Conservation (phyloP, 441 rosid genomes). For the Omphalea diandra region DNA sequence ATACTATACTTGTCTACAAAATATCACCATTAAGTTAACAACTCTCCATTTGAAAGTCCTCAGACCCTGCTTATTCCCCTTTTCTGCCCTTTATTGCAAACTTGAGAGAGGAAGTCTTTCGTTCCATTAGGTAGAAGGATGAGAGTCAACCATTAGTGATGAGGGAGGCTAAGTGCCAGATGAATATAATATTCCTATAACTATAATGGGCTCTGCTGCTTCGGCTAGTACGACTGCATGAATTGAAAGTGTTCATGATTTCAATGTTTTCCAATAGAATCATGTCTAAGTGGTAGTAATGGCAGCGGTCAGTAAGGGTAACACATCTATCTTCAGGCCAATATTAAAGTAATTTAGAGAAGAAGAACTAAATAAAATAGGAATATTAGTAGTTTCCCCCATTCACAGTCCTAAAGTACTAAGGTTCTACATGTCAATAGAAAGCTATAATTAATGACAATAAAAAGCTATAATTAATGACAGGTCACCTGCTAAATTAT, state of each 20-base stretch:
- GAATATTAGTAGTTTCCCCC: background rate
- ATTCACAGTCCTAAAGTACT: background rate
- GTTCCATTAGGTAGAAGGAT: too few species aligned
- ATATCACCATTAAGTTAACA: background rate
- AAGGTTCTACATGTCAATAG: too few species aligned
- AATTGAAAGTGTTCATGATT: background rate
- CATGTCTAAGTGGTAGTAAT: background rate
- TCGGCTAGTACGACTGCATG: background rate
- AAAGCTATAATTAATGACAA: too few species aligned
- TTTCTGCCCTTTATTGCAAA: background rate
- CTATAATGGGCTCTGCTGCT: too few species aligned
- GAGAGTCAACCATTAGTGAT: too few species aligned
- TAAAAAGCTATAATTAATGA: too few species aligned
- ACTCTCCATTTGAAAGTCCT: background rate
- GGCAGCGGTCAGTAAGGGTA: too few species aligned
- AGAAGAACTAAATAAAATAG: background rate
- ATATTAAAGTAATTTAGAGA: background rate
- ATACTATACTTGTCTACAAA: background rate
- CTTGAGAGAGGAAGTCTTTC: too few species aligned
- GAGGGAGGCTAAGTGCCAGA: too few species aligned
- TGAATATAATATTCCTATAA: too few species aligned
- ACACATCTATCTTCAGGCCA: background rate
- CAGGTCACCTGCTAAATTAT: too few species aligned
- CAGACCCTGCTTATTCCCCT: background rate
- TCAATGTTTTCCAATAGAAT: background rate